Base-by-base conservation (phyloP, 2,329 filamentous ascomycete species). In the Ophiostoma quercus region DNA sequence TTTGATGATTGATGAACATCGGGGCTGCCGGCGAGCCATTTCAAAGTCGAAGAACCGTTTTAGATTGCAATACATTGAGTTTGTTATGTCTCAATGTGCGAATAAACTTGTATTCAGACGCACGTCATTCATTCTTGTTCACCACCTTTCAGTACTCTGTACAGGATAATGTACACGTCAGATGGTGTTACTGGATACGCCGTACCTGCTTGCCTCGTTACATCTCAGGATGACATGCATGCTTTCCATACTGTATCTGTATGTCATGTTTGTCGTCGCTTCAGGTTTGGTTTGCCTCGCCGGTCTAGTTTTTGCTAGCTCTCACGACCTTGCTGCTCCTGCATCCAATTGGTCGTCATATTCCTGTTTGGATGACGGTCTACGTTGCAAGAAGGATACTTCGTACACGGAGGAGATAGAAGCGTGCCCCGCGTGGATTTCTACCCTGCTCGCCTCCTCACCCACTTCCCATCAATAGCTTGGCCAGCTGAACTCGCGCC, bases 21-120 rank as follows among this genome's bases (percentile, higher is more conserved):
- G 57, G 57, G 57, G 57, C 57, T 32, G 57, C 57, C 57, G 57
- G 57, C 14, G 57, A 62, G 57, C 57, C 57, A 62, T 62, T 32
- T 32, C 4, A 11, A 62, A 62, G 57, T 62, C 57, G 57, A 62
- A 62, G 57, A 62, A 62, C 57, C n/a, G 25, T 32, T 11, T 62
- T 29, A 62, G 14, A 62, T 62, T 62, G 22, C 51, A 3, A 32
- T 51, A 7, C 25, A 57, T 25, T 16, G 43, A 47, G 43, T 47
- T 1, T 41, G 12, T 41, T 12, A 41, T 41, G 39, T 12, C 11
- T 12, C 12, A 41, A 14, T 12, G 39, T 41, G 12, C 12, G 39
- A 14, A 41, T 41, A 41, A 12, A 12, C 39, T 41, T 41, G 39
- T 39, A 11, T 12, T 14, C 39, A 41, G n/a, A 57, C 22, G 51